Percentiles rank a stretch among this genome's conserved stretches.
Evolutionary conservation across 768 basidiomycete species (phyloP).

Genomic region (Termitomyces sp.): DNA sequence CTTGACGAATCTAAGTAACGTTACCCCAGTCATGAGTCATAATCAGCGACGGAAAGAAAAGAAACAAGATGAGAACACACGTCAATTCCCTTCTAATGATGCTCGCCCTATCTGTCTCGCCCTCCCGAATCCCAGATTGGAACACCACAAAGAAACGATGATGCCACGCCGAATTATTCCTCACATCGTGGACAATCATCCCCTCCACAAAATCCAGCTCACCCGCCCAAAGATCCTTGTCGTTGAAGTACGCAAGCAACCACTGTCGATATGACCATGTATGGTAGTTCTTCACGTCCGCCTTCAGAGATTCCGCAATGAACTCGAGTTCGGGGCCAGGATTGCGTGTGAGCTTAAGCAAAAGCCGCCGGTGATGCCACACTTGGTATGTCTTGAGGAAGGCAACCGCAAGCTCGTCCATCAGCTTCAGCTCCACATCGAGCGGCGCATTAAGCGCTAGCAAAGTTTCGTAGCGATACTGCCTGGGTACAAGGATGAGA

Average conservation of each 20-base stretch:
- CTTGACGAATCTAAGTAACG: conserved; percentile 66
- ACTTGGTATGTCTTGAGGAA: conserved; percentile 97
- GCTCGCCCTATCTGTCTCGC: conserved; percentile 56
- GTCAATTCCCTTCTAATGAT: conserved; percentile 64
- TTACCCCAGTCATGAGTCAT: background rate
- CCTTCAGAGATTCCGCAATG: conserved; percentile 62
- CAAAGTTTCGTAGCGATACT: conserved; percentile 89
- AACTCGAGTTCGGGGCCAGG: conserved; percentile 73
- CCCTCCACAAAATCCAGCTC: conserved; percentile 74
- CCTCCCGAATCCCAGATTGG: conserved; percentile 53
- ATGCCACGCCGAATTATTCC: conserved; percentile 99
- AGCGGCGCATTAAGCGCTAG: conserved; percentile 61
- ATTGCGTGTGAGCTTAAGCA: conserved; percentile 51
- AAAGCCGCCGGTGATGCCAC: conserved; percentile 87
- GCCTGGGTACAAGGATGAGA: conserved; percentile 46
- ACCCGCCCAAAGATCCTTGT: conserved; percentile 60
- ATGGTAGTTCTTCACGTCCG: conserved; percentile 95
- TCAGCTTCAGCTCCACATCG: conserved; percentile 71
- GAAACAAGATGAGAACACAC: conserved; percentile 41
- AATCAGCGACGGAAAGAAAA: background rate
- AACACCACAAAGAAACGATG: conserved; percentile 89
- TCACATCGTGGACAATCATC: conserved; percentile 68
- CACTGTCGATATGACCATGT: conserved; percentile 99
- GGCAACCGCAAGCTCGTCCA: conserved; percentile 81
- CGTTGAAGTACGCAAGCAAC: conserved; percentile 81